These are phyloP conservation scores for Achaetomium macrosporum DNA, from an alignment of 2,329 filamentous ascomycete genomes.

Conservation along the genomic window DNA sequence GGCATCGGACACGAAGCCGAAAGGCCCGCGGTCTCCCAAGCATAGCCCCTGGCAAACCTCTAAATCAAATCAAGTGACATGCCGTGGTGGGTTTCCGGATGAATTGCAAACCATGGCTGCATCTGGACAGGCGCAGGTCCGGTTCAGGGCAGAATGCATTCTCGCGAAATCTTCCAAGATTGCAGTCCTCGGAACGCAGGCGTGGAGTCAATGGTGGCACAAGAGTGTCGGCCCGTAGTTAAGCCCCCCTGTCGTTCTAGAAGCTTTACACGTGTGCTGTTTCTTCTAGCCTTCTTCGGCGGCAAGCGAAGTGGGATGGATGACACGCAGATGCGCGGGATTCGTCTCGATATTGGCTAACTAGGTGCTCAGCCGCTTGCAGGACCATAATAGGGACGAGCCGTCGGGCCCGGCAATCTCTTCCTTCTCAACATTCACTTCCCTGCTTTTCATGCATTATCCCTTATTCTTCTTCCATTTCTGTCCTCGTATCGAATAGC, in stretches of 20 bases:
- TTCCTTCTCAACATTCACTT: no score
- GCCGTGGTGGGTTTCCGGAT: background rate
- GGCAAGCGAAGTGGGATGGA: background rate
- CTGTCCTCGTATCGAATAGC: no score
- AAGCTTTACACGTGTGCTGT: constrained; percentile 1
- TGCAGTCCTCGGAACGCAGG: background rate
- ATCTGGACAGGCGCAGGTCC: background rate
- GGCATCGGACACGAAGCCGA: background rate
- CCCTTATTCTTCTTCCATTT: no score
- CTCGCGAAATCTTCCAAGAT: constrained; percentile 4
- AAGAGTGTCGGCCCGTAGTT: background rate
- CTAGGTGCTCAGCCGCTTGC: background rate
- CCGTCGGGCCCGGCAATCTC: background rate
- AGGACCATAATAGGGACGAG: background rate
- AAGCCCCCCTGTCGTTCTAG: background rate
- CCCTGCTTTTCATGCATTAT: no score
- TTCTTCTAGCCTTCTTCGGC: background rate
- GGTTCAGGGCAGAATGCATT: background rate
- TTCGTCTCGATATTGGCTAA: constrained; percentile 5
- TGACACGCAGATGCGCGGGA: constrained; percentile 6
- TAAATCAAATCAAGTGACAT: background rate
- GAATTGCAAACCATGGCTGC: background rate
- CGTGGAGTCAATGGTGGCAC: background rate
- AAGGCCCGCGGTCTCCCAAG: background rate
- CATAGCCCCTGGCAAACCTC: background rate